Evolutionary conservation across 768 basidiomycete genomes (phyloP), one percentile per base, ranked within the genome.

Genomic region (Boletales sp.): DNA sequence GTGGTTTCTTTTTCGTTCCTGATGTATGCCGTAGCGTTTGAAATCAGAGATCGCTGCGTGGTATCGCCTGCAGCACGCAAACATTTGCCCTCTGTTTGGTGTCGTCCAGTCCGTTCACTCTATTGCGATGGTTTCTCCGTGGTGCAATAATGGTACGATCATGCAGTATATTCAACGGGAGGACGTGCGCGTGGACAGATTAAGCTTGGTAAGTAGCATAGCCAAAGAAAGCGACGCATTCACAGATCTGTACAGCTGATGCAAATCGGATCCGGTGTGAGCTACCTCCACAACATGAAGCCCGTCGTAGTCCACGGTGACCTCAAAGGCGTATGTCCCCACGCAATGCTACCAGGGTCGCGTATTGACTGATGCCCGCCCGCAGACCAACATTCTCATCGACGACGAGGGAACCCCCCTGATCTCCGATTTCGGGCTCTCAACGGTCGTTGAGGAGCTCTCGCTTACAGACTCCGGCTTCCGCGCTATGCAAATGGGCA

Each of bases 121-220:
- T 41, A 71, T 84, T 24, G 82, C 77, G 15, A 83, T 84, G 80
- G 80, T 84, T 0, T 83, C 83, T 5, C 76, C 77, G 5, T 85
- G 82, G 81, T 83, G 80, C 58, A 71, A 74, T 32, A 81, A 83
- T 44, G 82, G 83, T 9, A 80, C 76, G 8, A 68, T 84, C 46
- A 71, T 69, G 46, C 64, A 74, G 19, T 84, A 81, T 58, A 63
- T 83, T 51, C 72, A 70, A 48, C 63, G 59, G 42, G 55, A 66
- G 14, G 72, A 77, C 46, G 68, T 72, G 0, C 59, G 56, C 4
- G 74, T 59, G 7, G 73, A 82, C 51, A 67, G 76, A 45, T 57
- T 83, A 30, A 68, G 67, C 40, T 58, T 84, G 61, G 82, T 84
- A 40, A 43, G 75, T 60, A 43, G 27, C 4, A 14, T 30, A 30